Percentiles rank a stretch among this genome's conserved stretches.
Evolutionary conservation across 169 alveolate genomes (phyloP).

Genomic region (Plasmodium reichenowi): DNA sequence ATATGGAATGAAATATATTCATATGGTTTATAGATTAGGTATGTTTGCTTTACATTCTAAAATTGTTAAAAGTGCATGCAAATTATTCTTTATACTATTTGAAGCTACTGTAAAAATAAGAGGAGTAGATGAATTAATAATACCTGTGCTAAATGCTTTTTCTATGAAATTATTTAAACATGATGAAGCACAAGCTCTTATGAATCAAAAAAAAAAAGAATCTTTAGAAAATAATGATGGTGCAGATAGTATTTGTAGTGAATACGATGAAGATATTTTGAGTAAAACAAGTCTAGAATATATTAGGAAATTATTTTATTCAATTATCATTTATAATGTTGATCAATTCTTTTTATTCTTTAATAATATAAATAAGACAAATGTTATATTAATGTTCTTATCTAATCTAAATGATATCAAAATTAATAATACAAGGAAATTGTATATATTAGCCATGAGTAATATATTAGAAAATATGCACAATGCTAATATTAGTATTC

Average conservation of each 20-base stretch:
- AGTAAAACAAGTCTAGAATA: constrained; percentile 63
- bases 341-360: constrained; percentile 41
- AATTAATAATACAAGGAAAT: constrained; percentile 40
- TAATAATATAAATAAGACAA: constrained; percentile 47
- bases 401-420: constrained; percentile 36
- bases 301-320: constrained; percentile 40
- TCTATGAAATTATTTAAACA: constrained; percentile 61
- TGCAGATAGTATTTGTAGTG: constrained; percentile 50
- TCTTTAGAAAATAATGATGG: constrained; percentile 37
- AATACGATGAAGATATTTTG: constrained; percentile 64
- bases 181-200: constrained; percentile 33
- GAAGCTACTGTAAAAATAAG: constrained; percentile 65
- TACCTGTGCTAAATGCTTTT: constrained; percentile 59
- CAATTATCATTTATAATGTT: constrained; percentile 46
- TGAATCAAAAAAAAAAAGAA: constrained; percentile 35
- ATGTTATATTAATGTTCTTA: constrained; percentile 17
- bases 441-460: constrained; percentile 67
- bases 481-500: constrained; percentile 21
- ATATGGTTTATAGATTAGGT: constrained; percentile 65
- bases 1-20: constrained; percentile 58
- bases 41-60: constrained; percentile 71
- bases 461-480: constrained; percentile 55
- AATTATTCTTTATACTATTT: constrained; percentile 40
- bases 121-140: constrained; percentile 54
- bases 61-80: constrained; percentile 54